These are phyloP conservation scores for Chenopodium berlandieri DNA, from an alignment of 148 eudicot species.

Conservation along the genomic window DNA sequence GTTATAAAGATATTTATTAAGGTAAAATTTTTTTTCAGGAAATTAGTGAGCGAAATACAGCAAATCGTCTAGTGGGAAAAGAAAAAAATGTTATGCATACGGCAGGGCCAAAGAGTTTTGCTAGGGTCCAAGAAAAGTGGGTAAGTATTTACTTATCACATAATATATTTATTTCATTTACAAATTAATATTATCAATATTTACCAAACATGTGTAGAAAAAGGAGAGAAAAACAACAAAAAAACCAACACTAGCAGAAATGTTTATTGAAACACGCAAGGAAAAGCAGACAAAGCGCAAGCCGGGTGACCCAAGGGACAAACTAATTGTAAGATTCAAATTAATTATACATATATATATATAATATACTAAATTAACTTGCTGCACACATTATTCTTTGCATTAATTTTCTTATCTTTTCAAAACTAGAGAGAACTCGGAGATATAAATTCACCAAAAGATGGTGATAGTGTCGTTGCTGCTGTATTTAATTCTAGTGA, in stretches of 20 bases:
- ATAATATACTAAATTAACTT: too few relatives aligned
- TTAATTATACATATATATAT: neutral
- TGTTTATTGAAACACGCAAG: conserved; percentile 10
- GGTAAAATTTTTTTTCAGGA: neutral
- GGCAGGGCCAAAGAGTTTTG: conserved; percentile 12
- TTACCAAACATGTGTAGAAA: neutral
- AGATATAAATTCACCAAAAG: neutral
- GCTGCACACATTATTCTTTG: neutral
- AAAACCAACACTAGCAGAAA: neutral
- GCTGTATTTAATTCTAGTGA: neutral
- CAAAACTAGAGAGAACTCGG: neutral
- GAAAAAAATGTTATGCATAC: conserved; percentile 12
- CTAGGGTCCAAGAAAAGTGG: conserved; percentile 11
- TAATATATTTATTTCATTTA: neutral
- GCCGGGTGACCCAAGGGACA: neutral
- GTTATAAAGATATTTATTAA: neutral
- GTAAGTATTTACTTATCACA: neutral
- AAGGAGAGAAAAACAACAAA: neutral
- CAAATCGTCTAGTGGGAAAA: neutral
- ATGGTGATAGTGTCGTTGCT: neutral
- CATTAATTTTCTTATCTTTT: neutral
- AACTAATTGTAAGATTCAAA: conserved; percentile 9
- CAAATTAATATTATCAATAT: too few relatives aligned
- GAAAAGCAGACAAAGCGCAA: conserved; percentile 5
- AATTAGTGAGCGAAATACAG: neutral